Percentiles rank a stretch among this genome's conserved stretches.
Conservation (phyloP, 306 rosid genomes). For the Coriaria nepalensis region DNA sequence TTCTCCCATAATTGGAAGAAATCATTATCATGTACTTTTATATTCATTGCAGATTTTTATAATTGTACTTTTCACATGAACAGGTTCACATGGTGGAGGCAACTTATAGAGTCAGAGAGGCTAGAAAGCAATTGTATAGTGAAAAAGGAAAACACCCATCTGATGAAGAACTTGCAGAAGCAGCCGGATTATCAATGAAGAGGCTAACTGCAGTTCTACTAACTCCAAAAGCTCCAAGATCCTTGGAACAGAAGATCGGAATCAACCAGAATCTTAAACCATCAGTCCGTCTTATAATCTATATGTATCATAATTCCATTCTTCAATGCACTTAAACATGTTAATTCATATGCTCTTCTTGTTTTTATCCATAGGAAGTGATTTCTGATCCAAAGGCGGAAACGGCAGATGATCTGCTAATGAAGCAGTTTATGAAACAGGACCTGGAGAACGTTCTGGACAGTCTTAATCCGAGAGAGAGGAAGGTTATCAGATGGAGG, state of each 20-base stretch:
- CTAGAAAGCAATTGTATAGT: constrained; percentile 57
- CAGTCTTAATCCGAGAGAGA: constrained; percentile 70
- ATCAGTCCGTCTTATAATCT: constrained; percentile 38
- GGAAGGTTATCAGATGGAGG: constrained; percentile 79
- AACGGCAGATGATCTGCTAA: constrained; percentile 59
- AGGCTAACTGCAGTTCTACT: constrained; percentile 66
- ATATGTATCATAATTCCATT: too few relatives aligned
- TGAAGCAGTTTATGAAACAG: constrained; percentile 67
- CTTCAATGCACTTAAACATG: too few relatives aligned
- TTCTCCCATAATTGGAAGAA: constrained; percentile 3
- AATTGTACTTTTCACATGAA: constrained; percentile 2
- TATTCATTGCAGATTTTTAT: constrained; percentile 6
- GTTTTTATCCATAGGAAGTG: constrained; percentile 42
- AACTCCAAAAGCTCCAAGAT: constrained; percentile 91
- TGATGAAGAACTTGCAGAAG: constrained; percentile 75
- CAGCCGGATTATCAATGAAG: constrained; percentile 86
- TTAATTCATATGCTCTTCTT: constrained; percentile 10
- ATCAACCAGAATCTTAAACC: constrained; percentile 81
- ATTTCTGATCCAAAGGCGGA: constrained; percentile 59
- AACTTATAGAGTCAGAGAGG: constrained; percentile 77
- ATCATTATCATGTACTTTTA: constrained; percentile 7
- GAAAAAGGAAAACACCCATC: constrained; percentile 71
- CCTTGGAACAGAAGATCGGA: constrained; percentile 83
- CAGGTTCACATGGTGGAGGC: constrained; percentile 98
- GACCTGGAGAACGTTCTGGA: constrained; percentile 70